Conservation (phyloP, 192 early-diverging fungal species). For the Backusella liffmaniae region DNA sequence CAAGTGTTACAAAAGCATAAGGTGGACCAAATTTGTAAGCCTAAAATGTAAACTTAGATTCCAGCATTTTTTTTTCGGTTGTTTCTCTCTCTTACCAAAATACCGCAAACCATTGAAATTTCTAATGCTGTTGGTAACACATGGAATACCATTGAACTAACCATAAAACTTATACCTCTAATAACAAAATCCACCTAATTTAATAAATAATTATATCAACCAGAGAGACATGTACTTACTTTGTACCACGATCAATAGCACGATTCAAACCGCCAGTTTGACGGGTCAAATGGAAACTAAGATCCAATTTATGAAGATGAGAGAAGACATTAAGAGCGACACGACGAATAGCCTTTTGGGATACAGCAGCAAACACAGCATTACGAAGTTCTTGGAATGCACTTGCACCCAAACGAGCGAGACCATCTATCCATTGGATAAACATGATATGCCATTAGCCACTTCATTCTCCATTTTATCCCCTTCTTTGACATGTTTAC, state of each 20-base stretch:
- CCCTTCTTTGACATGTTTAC: no score
- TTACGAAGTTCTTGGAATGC: constrained; percentile 89
- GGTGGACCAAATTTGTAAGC: constrained; percentile 53
- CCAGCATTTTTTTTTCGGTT: constrained; percentile 34
- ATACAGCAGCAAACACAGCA: constrained; percentile 91
- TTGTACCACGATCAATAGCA: constrained; percentile 93
- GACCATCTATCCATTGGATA: constrained; percentile 60
- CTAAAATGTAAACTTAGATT: constrained; percentile 37
- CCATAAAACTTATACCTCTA: constrained; percentile 94
- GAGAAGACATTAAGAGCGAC: constrained; percentile 88
- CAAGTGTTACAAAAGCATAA: constrained; percentile 56
- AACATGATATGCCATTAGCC: no score
- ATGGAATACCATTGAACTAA: constrained; percentile 94
- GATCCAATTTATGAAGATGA: constrained; percentile 86
- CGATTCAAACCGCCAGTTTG: constrained; percentile 97
- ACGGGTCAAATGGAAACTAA: constrained; percentile 88
- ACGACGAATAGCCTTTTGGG: constrained; percentile 89
- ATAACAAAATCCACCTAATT: background rate
- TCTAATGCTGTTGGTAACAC: constrained; percentile 93
- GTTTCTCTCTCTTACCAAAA: constrained; percentile 63
- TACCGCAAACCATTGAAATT: constrained; percentile 93
- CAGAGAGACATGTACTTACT: constrained; percentile 29
- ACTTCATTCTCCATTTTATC: no score
- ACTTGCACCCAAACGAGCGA: constrained; percentile 79
- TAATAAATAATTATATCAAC: constrained; percentile 16